These are phyloP conservation scores for Brassica balearica DNA, from an alignment of 441 rosid species.

Conservation along the genomic window DNA sequence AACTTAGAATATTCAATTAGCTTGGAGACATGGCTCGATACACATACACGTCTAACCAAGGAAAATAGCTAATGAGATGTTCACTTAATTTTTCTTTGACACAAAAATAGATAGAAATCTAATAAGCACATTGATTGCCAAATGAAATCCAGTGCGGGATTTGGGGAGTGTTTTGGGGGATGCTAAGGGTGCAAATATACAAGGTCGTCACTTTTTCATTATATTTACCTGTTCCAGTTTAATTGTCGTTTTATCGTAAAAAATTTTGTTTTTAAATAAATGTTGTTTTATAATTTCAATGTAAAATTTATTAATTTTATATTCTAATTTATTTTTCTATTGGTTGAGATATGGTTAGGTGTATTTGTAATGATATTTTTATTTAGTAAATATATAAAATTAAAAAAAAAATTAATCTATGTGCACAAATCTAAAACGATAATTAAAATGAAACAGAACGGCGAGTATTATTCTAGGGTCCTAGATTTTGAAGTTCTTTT, in stretches of 20 bases:
- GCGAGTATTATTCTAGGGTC: background rate
- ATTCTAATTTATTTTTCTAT: too few species aligned
- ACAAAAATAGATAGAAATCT: background rate
- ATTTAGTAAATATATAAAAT: too few species aligned
- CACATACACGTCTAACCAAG: slow-evolving; percentile 2
- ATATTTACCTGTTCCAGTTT: background rate
- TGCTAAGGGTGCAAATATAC: background rate
- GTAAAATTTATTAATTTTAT: too few species aligned
- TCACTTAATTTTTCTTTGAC: background rate
- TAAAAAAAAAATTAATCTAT: too few species aligned
- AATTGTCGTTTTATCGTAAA: too few species aligned
- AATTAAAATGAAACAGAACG: too few species aligned
- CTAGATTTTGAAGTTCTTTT: background rate
- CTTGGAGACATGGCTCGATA: background rate
- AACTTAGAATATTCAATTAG: background rate
- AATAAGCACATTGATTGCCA: background rate
- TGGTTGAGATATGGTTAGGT: too few species aligned
- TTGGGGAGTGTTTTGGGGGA: background rate
- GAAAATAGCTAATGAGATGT: background rate
- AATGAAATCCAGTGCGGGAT: background rate
- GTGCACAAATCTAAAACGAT: too few species aligned
- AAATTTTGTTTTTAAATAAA: too few species aligned
- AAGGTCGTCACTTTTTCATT: background rate
- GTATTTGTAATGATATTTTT: too few species aligned
- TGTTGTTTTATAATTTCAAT: too few species aligned